A percentile compares a stretch with the other conserved stretches of the same genome.
Conservation (phyloP, 306 rosid genomes). For the Delonix regia region DNA sequence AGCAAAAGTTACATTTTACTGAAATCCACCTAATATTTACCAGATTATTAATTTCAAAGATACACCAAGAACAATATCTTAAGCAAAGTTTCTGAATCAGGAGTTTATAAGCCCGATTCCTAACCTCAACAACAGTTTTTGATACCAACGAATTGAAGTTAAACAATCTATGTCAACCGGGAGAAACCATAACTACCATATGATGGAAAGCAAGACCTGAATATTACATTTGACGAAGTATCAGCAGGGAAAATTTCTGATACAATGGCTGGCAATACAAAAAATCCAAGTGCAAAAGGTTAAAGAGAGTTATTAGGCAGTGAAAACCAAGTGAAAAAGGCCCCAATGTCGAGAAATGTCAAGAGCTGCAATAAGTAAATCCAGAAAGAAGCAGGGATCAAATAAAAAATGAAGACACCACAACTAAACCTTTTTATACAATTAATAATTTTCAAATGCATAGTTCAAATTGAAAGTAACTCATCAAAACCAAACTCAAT, state of each 20-base stretch:
- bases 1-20: not conserved
- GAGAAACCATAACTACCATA: not conserved
- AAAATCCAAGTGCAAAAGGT: not conserved
- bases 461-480: not conserved
- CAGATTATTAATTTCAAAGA: not conserved
- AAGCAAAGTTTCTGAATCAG: not conserved
- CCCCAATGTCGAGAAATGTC: not conserved
- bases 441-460: not conserved
- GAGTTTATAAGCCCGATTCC: not conserved
- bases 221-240: not conserved
- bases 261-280: not conserved
- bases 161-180: not conserved
- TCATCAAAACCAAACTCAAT: not conserved
- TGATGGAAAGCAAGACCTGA: conserved; percentile 5
- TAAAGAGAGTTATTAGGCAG: not conserved
- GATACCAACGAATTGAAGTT: not conserved
- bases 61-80: not conserved
- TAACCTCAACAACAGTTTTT: not conserved
- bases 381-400: not conserved
- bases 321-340: not conserved
- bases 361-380: not conserved
- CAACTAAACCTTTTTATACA: not conserved
- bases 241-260: not conserved
- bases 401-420: not conserved
- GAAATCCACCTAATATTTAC: not conserved